Evolutionary conservation across 2,329 filamentous ascomycete species (phyloP).

Genomic region (Tolypocladium guangdongense): DNA sequence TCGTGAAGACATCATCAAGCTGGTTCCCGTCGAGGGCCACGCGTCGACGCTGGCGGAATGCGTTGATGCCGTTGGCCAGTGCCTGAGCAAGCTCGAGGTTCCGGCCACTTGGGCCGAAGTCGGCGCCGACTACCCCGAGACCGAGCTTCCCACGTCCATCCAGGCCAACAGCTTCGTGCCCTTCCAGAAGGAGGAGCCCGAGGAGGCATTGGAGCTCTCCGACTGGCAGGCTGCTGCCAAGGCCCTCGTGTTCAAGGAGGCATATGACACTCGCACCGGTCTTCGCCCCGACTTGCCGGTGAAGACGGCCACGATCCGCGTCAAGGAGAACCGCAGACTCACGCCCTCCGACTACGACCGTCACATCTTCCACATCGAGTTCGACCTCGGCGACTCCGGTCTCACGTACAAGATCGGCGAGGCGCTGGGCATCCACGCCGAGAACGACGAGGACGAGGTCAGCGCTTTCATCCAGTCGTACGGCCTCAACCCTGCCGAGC

Average conservation of each 20-base stretch:
- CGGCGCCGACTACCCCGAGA: conserved; percentile 38
- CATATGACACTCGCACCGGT: conserved; percentile 60
- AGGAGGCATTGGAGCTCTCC: conserved; percentile 53
- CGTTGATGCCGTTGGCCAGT: conserved; percentile 56
- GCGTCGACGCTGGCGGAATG: conserved; percentile 39
- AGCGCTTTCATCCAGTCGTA: conserved; percentile 84
- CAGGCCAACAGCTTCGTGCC: conserved; percentile 71
- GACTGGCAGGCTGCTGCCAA: conserved; percentile 81
- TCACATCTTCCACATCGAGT: conserved; percentile 99
- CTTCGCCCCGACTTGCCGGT: conserved; percentile 79
- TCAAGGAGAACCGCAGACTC: conserved; percentile 91
- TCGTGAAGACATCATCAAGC: conserved; percentile 51
- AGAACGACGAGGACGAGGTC: conserved; percentile 76
- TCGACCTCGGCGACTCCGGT: conserved; percentile 83
- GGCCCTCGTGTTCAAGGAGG: conserved; percentile 87
- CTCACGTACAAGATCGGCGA: conserved; percentile 96
- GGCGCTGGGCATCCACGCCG: conserved; percentile 88
- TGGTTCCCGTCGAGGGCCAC: conserved; percentile 48
- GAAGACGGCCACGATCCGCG: conserved; percentile 77
- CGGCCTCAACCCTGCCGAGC: conserved; percentile 66
- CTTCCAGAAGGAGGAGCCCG: conserved; percentile 66
- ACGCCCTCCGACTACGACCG: conserved; percentile 85
- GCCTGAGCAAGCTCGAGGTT: conserved; percentile 62
- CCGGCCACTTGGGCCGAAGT: conserved; percentile 71
- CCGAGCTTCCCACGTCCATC: conserved; percentile 50